Evolutionary conservation across 352 stramenopile species (phyloP).

Genomic region (Globisporangium takayamanum): DNA sequence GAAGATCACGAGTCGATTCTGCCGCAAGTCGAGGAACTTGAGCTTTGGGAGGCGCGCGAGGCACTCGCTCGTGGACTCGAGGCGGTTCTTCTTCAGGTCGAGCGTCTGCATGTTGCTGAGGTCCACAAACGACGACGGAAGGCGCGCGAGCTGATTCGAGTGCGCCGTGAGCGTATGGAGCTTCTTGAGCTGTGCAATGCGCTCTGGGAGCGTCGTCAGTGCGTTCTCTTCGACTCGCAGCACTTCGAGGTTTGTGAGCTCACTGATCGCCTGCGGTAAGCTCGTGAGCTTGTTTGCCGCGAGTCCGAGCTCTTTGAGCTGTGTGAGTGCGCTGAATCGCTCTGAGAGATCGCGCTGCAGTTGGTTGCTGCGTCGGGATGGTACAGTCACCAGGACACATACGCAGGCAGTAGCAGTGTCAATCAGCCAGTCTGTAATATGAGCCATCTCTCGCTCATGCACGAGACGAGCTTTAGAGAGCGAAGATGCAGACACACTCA

Average conservation of each 20-base stretch:
- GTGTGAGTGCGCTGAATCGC: slow-evolving; percentile 33
- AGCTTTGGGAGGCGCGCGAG: slow-evolving; percentile 35
- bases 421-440: background rate
- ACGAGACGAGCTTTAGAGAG: no score
- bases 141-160: slow-evolving; percentile 46
- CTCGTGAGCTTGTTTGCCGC: slow-evolving; percentile 53
- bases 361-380: slow-evolving; percentile 36
- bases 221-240: slow-evolving; percentile 63
- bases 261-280: slow-evolving; percentile 43
- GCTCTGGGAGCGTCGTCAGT: slow-evolving; percentile 33
- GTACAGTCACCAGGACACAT: background rate
- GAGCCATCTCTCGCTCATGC: no score
- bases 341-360: slow-evolving; percentile 49
- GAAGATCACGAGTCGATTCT: slow-evolving; percentile 64
- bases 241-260: slow-evolving; percentile 44
- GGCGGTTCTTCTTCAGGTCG: slow-evolving; percentile 72
- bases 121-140: slow-evolving; percentile 38
- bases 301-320: slow-evolving; percentile 60
- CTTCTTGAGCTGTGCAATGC: slow-evolving; percentile 45
- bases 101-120: slow-evolving; percentile 56
- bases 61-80: slow-evolving; percentile 39
- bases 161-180: slow-evolving; percentile 56
- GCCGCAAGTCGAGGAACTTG: slow-evolving; percentile 66
- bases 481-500: background rate
- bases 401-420: background rate